Percentiles rank a stretch among this genome's conserved stretches.
Conservation (phyloP, 1,284 basidiomycete species). For the Tranzscheliella williamsii region DNA sequence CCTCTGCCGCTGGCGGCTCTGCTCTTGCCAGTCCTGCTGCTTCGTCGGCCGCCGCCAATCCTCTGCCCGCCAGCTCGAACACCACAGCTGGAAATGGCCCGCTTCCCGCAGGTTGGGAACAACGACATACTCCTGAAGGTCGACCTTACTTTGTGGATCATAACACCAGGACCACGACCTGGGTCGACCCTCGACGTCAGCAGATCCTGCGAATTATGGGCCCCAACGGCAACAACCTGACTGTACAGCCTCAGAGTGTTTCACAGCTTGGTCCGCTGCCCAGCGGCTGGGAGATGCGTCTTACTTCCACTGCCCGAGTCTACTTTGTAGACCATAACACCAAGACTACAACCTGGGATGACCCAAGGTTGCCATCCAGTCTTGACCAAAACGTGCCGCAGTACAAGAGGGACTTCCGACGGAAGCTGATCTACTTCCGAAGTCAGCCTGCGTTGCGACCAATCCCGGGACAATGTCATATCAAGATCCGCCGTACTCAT, state of each 20-base stretch:
- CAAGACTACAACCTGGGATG: conserved; percentile 94
- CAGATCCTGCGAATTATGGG: conserved; percentile 84
- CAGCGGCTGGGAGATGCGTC: conserved; percentile 95
- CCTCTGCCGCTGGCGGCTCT: conserved; percentile 25
- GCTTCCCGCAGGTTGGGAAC: conserved; percentile 95
- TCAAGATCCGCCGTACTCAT: conserved; percentile 88
- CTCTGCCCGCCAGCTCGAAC: conserved; percentile 41
- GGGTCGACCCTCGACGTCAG: conserved; percentile 93
- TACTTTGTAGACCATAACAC: conserved; percentile 97
- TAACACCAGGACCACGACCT: conserved; percentile 93
- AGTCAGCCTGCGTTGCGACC: conserved; percentile 90
- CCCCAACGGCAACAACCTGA: conserved; percentile 76
- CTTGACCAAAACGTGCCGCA: conserved; percentile 94
- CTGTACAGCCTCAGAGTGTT: conserved; percentile 77
- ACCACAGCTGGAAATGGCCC: conserved; percentile 80
- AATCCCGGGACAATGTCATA: conserved; percentile 84
- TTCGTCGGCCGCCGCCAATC: conserved; percentile 19
- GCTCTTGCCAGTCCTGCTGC: conserved; percentile 20
- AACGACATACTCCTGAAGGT: conserved; percentile 94
- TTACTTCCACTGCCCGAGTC: conserved; percentile 86
- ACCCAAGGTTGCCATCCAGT: conserved; percentile 77
- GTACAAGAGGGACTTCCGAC: conserved; percentile 97
- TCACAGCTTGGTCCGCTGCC: conserved; percentile 91
- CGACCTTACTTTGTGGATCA: conserved; percentile 92
- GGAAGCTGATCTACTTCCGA: conserved; percentile 98